Percentiles rank a stretch among this genome's conserved stretches.
These are phyloP conservation scores for Euphorbia tirucalli DNA, from an alignment of 345 rosid genomes.

Conservation along the genomic window DNA sequence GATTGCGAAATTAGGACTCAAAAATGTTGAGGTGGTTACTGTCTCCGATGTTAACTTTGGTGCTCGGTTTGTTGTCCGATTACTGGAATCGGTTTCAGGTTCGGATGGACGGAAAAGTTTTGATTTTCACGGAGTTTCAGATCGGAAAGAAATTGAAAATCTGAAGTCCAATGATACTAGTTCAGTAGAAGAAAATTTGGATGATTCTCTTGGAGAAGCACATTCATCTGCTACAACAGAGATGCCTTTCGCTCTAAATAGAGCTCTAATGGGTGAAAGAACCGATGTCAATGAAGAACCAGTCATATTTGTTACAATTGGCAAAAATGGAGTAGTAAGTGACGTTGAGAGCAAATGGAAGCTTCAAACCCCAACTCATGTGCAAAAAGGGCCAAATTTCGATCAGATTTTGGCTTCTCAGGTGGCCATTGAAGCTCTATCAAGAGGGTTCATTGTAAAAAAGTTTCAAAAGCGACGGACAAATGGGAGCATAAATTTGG, in stretches of 20 bases:
- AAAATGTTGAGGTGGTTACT: slow-evolving; percentile 45
- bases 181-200: slow-evolving; percentile 16
- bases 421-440: slow-evolving; percentile 39
- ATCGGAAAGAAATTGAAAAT: no score
- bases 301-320: slow-evolving; percentile 30
- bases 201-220: no score
- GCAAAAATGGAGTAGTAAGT: slow-evolving; percentile 43
- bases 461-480: slow-evolving; percentile 31
- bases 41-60: slow-evolving; percentile 60
- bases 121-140: slow-evolving; percentile 21
- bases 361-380: slow-evolving; percentile 11
- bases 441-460: slow-evolving; percentile 61
- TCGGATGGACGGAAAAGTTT: slow-evolving; percentile 16
- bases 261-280: slow-evolving; percentile 7
- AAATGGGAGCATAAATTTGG: slow-evolving; percentile 23
- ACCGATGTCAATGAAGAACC: slow-evolving; percentile 20
- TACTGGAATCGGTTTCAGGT: slow-evolving; percentile 22
- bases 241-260: background rate
- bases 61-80: slow-evolving; percentile 50
- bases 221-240: background rate
- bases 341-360: slow-evolving; percentile 29
- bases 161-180: slow-evolving; percentile 17
- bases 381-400: slow-evolving; percentile 24
- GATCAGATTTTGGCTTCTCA: slow-evolving; percentile 43
- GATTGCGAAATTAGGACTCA: slow-evolving; percentile 71